phyloP scores from a whole-genome alignment of 352 stramenopile species.

The Phytophthora foliorum region DNA sequence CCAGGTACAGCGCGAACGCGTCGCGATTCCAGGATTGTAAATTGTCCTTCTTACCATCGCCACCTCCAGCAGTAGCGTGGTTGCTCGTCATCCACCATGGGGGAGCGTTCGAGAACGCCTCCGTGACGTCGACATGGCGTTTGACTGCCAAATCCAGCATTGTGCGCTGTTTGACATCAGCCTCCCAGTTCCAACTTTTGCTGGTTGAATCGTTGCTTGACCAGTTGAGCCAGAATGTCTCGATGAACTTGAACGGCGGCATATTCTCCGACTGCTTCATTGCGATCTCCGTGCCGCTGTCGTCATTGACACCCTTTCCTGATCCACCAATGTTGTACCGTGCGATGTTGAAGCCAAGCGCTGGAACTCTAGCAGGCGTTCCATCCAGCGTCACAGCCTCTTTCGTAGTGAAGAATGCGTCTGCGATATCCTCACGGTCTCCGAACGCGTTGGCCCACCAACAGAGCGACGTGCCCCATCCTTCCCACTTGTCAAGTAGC shows the following conservation, averaged over 20 bases:
- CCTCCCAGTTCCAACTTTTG: constrained; percentile 61
- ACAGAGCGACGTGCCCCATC: constrained; percentile 68
- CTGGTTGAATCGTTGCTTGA: constrained; percentile 48
- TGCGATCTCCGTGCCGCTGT: constrained; percentile 43
- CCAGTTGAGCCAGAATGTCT: constrained; percentile 63
- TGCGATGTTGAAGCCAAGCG: constrained; percentile 62
- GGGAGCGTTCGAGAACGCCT: constrained; percentile 68
- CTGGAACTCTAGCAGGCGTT: constrained; percentile 36
- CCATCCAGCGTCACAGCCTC: constrained; percentile 40
- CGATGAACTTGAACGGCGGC: constrained; percentile 64
- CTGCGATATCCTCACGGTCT: constrained; percentile 61
- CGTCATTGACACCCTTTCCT: constrained; percentile 47
- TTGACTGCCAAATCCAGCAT: constrained; percentile 49
- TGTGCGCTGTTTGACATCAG: constrained; percentile 50
- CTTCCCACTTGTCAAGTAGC: constrained; percentile 50
- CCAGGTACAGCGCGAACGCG: constrained; percentile 56
- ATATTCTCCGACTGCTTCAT: constrained; percentile 61
- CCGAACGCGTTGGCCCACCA: constrained; percentile 77
- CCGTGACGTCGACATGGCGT: constrained; percentile 50
- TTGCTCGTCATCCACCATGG: constrained; percentile 78
- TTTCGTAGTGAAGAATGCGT: constrained; percentile 61
- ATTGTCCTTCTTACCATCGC: constrained; percentile 55
- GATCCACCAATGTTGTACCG: constrained; percentile 73
- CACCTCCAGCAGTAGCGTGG: constrained; percentile 54
- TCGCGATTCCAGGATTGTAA: constrained; percentile 57